phyloP scores from a whole-genome alignment of 768 basidiomycete genomes.

The Tylopilus sp. region DNA sequence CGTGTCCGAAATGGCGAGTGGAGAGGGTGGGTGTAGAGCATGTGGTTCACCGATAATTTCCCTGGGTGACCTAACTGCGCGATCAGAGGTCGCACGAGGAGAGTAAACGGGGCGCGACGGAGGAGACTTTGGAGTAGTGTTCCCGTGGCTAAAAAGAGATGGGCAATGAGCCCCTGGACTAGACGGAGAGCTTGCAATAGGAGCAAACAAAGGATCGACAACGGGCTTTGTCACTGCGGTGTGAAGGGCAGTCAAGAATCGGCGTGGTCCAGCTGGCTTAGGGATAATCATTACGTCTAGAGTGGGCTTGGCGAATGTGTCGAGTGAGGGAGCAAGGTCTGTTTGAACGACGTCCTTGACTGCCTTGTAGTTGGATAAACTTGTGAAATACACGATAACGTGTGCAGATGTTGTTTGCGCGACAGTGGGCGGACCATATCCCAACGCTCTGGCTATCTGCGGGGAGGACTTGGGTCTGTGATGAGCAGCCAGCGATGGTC shows the following conservation, averaged over 20 bases:
- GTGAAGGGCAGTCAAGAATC: constrained; percentile 88
- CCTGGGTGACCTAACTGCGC: constrained; percentile 54
- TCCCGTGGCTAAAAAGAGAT: constrained; percentile 40
- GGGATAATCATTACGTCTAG: constrained; percentile 97
- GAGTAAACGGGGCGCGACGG: constrained; percentile 40
- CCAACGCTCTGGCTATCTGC: constrained; percentile 62
- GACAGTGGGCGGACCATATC: constrained; percentile 31
- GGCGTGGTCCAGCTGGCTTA: constrained; percentile 93
- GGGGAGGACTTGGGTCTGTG: constrained; percentile 81
- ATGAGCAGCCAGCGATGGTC: constrained; percentile 62
- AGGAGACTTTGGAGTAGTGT: constrained; percentile 40
- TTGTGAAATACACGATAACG: constrained; percentile 84
- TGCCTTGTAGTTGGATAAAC: constrained; percentile 81
- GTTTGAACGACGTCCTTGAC: constrained; percentile 85
- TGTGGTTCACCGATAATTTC: constrained; percentile 39
- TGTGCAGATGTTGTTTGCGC: constrained; percentile 33
- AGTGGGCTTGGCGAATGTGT: constrained; percentile 43
- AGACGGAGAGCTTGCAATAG: constrained; percentile 90
- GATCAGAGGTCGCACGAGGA: constrained; percentile 60
- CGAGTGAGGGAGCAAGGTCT: constrained; percentile 40
- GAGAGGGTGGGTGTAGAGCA: constrained; percentile 58
- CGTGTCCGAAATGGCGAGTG: constrained; percentile 63
- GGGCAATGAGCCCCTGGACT: constrained; percentile 61
- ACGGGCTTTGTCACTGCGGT: constrained; percentile 83
- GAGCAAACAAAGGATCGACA: constrained; percentile 88